A percentile compares a stretch with the other conserved stretches of the same genome.
These are phyloP conservation scores for Blumeria hordei DNA, from an alignment of 2,329 filamentous ascomycete genomes.

Conservation along the genomic window DNA sequence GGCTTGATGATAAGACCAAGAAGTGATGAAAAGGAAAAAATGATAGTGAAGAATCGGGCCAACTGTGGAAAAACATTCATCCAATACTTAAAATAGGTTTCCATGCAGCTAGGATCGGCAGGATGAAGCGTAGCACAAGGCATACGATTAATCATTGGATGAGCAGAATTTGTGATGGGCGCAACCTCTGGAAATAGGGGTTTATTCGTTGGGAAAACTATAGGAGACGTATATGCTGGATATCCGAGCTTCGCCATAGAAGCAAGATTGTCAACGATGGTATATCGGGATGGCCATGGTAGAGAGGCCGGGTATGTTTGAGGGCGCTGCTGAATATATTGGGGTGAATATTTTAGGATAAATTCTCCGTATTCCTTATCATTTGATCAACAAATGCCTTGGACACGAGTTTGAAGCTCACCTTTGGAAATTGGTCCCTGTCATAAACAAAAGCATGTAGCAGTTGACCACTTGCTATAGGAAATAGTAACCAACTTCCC, in stretches of 20 bases:
- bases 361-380: constrained; percentile 30
- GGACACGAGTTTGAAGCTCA: constrained; percentile 2
- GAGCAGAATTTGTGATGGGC: constrained; percentile 60
- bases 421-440: constrained; percentile 43
- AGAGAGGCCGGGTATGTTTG: constrained; percentile 38
- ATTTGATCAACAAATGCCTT: not conserved
- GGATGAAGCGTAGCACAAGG: constrained; percentile 84
- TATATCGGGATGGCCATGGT: constrained; percentile 50
- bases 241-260: constrained; percentile 62
- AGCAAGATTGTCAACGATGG: constrained; percentile 60
- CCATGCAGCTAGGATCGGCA: constrained; percentile 62
- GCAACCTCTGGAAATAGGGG: constrained; percentile 43
- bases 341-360: constrained; percentile 43
- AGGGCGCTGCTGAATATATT: constrained; percentile 57
- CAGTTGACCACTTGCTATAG: constrained; percentile 50
- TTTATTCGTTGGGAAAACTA: constrained; percentile 52
- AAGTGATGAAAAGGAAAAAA: constrained; percentile 44
- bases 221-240: constrained; percentile 70
- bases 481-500: constrained; percentile 63
- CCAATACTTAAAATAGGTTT: constrained; percentile 73
- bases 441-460: constrained; percentile 58
- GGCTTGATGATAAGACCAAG: constrained; percentile 19
- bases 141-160: constrained; percentile 63
- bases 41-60: constrained; percentile 49
- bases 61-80: constrained; percentile 59